Percentiles rank a stretch among this genome's conserved stretches.
These are phyloP conservation scores for Apiospora koreana DNA, from an alignment of 2,329 filamentous ascomycete genomes.

Conservation along the genomic window DNA sequence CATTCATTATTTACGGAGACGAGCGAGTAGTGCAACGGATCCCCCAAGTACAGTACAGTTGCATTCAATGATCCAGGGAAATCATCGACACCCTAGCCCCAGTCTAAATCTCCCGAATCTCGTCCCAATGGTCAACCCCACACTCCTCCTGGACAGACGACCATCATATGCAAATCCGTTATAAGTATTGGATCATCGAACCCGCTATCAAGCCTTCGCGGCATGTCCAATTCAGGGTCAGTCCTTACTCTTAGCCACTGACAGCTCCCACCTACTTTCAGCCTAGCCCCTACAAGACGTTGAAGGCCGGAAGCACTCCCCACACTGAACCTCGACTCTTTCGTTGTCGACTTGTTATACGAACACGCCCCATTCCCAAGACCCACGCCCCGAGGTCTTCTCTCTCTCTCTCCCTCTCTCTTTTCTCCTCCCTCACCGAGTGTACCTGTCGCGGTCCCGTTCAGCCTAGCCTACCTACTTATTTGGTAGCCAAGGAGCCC, in stretches of 20 bases:
- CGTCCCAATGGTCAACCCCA: conserved; percentile 8
- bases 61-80: conserved; percentile 9
- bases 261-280: background rate
- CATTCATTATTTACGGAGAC: conserved; percentile 4
- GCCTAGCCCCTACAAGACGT: background rate
- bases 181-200: conserved; percentile 9
- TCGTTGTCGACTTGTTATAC: background rate
- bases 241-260: conserved; percentile 6
- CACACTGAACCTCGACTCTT: background rate
- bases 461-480: conserved; percentile 2
- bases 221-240: conserved; percentile 2
- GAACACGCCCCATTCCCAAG: background rate
- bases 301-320: background rate
- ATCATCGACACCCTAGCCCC: conserved; percentile 9
- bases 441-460: conserved; percentile 4
- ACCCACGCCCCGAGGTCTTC: conserved; percentile 3
- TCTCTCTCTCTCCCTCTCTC: background rate
- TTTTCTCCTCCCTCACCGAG: background rate
- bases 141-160: conserved; percentile 6
- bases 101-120: conserved; percentile 10
- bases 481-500: background rate
- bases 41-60: conserved; percentile 8
- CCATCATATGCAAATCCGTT: conserved; percentile 8
- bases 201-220: conserved; percentile 8
- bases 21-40: background rate